Conservation (phyloP, 495 filamentous ascomycete genomes). For the Penicillium cataractarum region DNA sequence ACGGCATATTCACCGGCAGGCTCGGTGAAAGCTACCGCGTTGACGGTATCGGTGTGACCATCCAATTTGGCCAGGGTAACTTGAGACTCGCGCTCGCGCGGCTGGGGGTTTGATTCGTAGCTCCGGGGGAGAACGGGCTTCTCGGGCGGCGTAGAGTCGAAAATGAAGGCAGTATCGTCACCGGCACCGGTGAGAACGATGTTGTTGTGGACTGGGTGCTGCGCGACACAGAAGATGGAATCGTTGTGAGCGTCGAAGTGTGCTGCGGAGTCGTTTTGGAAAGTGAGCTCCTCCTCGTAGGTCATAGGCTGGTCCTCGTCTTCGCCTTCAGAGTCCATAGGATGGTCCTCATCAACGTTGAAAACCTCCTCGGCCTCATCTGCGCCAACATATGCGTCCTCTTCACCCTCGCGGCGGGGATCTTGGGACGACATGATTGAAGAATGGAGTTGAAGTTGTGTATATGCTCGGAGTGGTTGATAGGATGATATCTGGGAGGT, state of each 20-base stretch:
- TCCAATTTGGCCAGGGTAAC: constrained; percentile 68
- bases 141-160: constrained; percentile 67
- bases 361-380: constrained; percentile 74
- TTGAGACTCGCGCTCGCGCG: constrained; percentile 61
- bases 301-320: constrained; percentile 60
- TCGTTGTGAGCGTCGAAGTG: constrained; percentile 90
- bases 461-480: not conserved
- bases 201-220: constrained; percentile 78
- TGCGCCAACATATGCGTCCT: constrained; percentile 63
- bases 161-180: constrained; percentile 79
- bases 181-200: constrained; percentile 90
- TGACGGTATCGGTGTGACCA: constrained; percentile 90
- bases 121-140: constrained; percentile 71
- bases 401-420: constrained; percentile 54
- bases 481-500: not conserved
- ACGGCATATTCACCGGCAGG: constrained; percentile 83
- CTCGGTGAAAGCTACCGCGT: constrained; percentile 79
- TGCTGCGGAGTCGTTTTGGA: constrained; percentile 88
- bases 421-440: constrained; percentile 52
- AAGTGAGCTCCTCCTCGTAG: constrained; percentile 66
- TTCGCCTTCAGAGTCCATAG: constrained; percentile 68
- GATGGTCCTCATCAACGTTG: constrained; percentile 68
- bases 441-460: not conserved
- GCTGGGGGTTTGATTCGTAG: constrained; percentile 68
- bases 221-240: constrained; percentile 89